Evolutionary conservation across 2,329 filamentous ascomycete species (phyloP), one percentile per base, ranked within the genome.

Genomic region (Fusarium ramigenum): DNA sequence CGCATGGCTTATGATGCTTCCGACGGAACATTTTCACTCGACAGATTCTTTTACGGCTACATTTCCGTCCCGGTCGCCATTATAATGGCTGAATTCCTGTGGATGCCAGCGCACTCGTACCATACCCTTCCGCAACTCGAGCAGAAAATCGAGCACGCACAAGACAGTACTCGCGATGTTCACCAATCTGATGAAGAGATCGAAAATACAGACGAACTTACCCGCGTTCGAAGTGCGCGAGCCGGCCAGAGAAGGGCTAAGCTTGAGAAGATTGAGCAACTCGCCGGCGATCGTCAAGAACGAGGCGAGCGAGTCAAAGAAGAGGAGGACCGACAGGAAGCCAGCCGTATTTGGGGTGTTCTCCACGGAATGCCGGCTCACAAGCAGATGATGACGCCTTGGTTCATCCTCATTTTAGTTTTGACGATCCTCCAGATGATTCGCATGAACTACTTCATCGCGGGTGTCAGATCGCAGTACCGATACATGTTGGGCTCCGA

Each of bases 361-460:
- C 84, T 95, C 52, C 93, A 95, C 75, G 91, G 91, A 10, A 83
- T 86, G 53, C 87, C 91, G 4, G 91, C 91, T 2, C 79, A 86
- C 9, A 80, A 88, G 66, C 93, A 95, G 80, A 92, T 94, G 80
- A 81, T 83, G 37, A 90, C 90, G 3, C 89, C 89, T 0, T 94
- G 92, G 91, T 94, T 93, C 80, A 82, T 91, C 18, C 85, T 94
- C n/a, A 90, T 94, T 56, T 87, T 92, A 1, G 77, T 91, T 9
- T 89, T 94, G 76, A 94, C 84, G 0, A 82, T 88, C 3, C 76
- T 89, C 5, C 87, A 89, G 75, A 90, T 89, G 87, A 83, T 89
- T 34, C 85, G 89, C 11, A 94, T 94, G 87, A 94, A 94, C 80
- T 93, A 93, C 80, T 79, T 80, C 76, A 91, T 93, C 56, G 91